Base-by-base conservation (phyloP, 345 rosid species). In the Syzygium aqueum region DNA sequence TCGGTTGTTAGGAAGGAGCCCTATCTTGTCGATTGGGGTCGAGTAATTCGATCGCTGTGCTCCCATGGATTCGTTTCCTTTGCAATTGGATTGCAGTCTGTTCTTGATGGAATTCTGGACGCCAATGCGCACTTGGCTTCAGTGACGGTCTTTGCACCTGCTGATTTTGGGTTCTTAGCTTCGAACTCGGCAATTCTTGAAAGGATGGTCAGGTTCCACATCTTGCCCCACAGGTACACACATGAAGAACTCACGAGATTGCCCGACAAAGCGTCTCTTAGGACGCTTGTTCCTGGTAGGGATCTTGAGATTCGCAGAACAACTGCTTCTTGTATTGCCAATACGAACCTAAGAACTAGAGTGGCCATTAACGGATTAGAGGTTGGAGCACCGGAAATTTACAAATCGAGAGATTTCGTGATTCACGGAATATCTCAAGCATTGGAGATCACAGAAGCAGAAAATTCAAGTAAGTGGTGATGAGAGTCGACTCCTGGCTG, bases 61-160 rank as follows among this genome's bases (percentile, higher is more conserved):
- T 95, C 96, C 9, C 92, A 93, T 14, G 97, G 98, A 43, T 94
- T 91, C 43, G 93, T 95, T 53, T 91, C 98, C 11, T 97, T 95
- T 85, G 95, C 98, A 27, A 91, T 96, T 19, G 96, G 95, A 50
- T 86, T 97, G 88, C 89, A 96, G 88, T 94, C 97, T 85, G 94
- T 92, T 91, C 92, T 93, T 90, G 91, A 91, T 28, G 90, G 94
- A 85, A 93, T 94, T 89, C 90, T 94, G 86, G 86, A 87, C 52
- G 92, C 93, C 51, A 37, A 89, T 88, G 87, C 46, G 84, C 89
- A 89, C 85, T 67, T 95, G 67, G 92, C 86, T 46, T 93, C 94
- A 0, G 92, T 93, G 21, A 96, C 99, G 6, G 91, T 95, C 63
- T 93, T 95, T 83, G 91, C 95, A 28, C 96, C 98, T 15, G 91